Evolutionary conservation across 2,329 filamentous ascomycete species (phyloP).

Genomic region (Fusarium domesticum): DNA sequence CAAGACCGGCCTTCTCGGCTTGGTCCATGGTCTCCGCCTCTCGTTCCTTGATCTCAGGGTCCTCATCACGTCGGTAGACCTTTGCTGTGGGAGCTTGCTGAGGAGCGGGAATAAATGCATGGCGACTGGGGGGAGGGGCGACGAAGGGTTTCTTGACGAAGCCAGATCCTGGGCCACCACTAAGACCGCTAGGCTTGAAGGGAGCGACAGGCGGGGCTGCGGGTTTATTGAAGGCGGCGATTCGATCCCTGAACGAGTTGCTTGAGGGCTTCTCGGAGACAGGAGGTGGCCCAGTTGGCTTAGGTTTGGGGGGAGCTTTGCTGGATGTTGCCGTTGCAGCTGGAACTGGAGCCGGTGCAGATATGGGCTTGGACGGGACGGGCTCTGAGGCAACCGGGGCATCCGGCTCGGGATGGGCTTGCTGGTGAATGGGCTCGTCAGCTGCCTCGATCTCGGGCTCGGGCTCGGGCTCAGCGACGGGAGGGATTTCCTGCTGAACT

Average conservation of each 20-base stretch:
- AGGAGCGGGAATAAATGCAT: constrained; percentile 80
- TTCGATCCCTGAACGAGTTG: constrained; percentile 88
- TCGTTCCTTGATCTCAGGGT: constrained; percentile 66
- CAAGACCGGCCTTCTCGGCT: constrained; percentile 65
- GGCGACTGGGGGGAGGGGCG: constrained; percentile 86
- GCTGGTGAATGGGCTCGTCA: constrained; percentile 29
- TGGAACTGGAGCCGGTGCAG: constrained; percentile 31
- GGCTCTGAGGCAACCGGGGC: constrained; percentile 30
- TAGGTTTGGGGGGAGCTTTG: constrained; percentile 34
- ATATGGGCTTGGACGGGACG: constrained; percentile 31
- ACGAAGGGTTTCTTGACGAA: constrained; percentile 98
- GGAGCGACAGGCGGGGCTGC: constrained; percentile 83
- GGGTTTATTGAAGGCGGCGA: constrained; percentile 94
- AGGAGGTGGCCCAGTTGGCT: constrained; percentile 60
- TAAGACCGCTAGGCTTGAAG: constrained; percentile 72
- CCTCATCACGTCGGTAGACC: constrained; percentile 83
- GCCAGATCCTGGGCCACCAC: constrained; percentile 51
- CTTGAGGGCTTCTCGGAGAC: constrained; percentile 68
- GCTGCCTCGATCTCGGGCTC: constrained; percentile 39
- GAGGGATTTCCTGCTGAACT: constrained; percentile 31
- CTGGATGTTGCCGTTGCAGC: constrained; percentile 19
- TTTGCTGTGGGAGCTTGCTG: constrained; percentile 69
- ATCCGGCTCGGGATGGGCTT: constrained; percentile 36
- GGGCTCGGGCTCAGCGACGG: constrained; percentile 35
- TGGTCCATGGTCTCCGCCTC: constrained; percentile 64